A percentile compares a stretch with the other conserved stretches of the same genome.
phyloP scores from a whole-genome alignment of 768 basidiomycete species.

The Tephrocybe sp. region DNA sequence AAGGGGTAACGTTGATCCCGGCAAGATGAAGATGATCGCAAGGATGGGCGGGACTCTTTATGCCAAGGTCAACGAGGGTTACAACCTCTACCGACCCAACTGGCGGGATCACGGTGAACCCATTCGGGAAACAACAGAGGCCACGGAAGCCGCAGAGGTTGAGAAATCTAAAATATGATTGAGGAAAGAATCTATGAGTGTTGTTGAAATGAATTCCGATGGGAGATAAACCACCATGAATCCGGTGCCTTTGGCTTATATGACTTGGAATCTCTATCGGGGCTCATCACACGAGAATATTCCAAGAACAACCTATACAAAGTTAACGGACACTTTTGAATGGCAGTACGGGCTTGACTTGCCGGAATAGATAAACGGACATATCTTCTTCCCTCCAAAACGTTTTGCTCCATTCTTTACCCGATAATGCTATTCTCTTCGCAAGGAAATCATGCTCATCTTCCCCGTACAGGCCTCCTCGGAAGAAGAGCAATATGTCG shows the following conservation, averaged over 20 bases:
- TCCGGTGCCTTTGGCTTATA: not conserved
- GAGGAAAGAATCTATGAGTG: too few species aligned
- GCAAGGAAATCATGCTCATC: conserved; percentile 57
- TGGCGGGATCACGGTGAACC: conserved; percentile 35
- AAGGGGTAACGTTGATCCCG: conserved; percentile 43
- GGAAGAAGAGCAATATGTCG: conserved; percentile 66
- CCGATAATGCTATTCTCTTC: conserved; percentile 48
- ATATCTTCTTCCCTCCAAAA: conserved; percentile 57
- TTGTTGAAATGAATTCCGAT: too few species aligned
- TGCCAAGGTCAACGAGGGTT: conserved; percentile 41
- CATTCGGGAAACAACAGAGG: conserved; percentile 7
- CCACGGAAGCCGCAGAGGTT: not conserved
- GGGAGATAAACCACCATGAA: not conserved
- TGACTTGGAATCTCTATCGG: conserved; percentile 2
- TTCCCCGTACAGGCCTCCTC: conserved; percentile 47
- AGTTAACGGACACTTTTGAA: not conserved
- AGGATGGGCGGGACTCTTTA: conserved; percentile 57
- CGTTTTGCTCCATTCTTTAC: conserved; percentile 45
- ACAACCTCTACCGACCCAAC: conserved; percentile 51
- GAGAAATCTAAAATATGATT: not conserved
- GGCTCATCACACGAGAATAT: conserved; percentile 45
- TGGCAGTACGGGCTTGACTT: conserved; percentile 11
- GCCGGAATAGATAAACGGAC: conserved; percentile 52
- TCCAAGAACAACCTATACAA: conserved; percentile 41
- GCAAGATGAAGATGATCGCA: conserved; percentile 44